These are phyloP conservation scores for Candida nitratophila DNA, from an alignment of 805 yeast species.

Conservation along the genomic window DNA sequence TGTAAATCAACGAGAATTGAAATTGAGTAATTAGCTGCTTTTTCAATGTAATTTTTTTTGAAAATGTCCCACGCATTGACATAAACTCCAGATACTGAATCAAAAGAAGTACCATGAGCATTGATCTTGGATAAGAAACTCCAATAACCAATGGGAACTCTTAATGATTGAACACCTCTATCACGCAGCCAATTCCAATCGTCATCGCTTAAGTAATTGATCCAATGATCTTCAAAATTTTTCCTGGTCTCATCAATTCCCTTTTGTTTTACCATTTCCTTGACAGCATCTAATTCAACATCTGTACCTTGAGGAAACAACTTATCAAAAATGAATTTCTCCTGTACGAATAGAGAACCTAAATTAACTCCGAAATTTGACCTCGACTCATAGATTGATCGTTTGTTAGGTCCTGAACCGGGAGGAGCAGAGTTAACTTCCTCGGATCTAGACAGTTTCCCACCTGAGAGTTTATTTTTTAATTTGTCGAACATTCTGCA, in stretches of 20 bases:
- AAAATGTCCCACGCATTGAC: slow-evolving; percentile 64
- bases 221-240: slow-evolving; percentile 61
- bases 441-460: background rate
- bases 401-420: slow-evolving; percentile 29
- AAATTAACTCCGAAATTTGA: slow-evolving; percentile 78
- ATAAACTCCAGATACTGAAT: slow-evolving; percentile 48
- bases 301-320: slow-evolving; percentile 52
- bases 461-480: background rate
- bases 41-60: slow-evolving; percentile 41
- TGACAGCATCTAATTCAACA: slow-evolving; percentile 71
- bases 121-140: slow-evolving; percentile 35
- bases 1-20: slow-evolving; percentile 81
- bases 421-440: slow-evolving; percentile 20
- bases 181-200: slow-evolving; percentile 76
- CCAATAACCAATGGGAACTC: slow-evolving; percentile 94
- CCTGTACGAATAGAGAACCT: slow-evolving; percentile 75
- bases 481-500: background rate
- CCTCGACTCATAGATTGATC: slow-evolving; percentile 51
- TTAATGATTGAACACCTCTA: slow-evolving; percentile 67
- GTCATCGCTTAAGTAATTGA: slow-evolving; percentile 46
- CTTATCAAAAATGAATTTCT: slow-evolving; percentile 67
- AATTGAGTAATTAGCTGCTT: slow-evolving; percentile 56
- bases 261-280: slow-evolving; percentile 34
- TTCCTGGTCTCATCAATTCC: slow-evolving; percentile 50
- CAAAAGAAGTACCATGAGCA: slow-evolving; percentile 59